A percentile compares a stretch with the other conserved stretches of the same genome.
Evolutionary conservation across 495 filamentous ascomycete species (phyloP).

Genomic region (Aspergillus conjunctus): DNA sequence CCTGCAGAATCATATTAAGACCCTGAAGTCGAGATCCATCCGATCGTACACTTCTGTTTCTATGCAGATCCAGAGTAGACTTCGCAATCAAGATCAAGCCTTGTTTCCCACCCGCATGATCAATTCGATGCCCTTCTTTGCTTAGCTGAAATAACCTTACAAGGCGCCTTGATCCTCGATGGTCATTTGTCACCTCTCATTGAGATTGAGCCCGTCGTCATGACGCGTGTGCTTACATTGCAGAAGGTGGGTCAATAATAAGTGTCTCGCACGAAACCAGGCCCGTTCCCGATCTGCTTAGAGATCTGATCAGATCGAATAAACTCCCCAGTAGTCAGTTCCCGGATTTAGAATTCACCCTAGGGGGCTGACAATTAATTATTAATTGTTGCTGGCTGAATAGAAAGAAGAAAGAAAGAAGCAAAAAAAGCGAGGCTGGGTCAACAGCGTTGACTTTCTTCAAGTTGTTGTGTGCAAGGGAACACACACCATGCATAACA

Average conservation of each 20-base stretch:
- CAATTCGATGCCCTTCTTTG: too few relatives aligned
- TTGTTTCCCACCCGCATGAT: too few relatives aligned
- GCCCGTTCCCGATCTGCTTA: too few relatives aligned
- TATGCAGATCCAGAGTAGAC: not conserved
- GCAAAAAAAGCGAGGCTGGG: not conserved
- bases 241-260: constrained; percentile 4
- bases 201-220: not conserved
- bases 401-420: not conserved
- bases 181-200: not conserved
- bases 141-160: not conserved
- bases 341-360: not conserved
- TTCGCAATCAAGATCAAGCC: too few relatives aligned
- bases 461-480: too few relatives aligned
- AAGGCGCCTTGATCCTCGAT: not conserved
- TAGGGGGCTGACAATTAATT: not conserved
- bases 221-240: constrained; percentile 2
- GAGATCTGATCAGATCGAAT: too few relatives aligned
- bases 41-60: not conserved
- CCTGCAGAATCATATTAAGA: not conserved
- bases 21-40: not conserved
- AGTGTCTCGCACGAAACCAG: too few relatives aligned
- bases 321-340: too few relatives aligned
- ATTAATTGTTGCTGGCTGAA: not conserved
- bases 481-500: too few relatives aligned
- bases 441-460: too few relatives aligned